These are phyloP conservation scores for Blumeria graminis DNA, from an alignment of 2,329 filamentous ascomycete genomes.

Conservation along the genomic window DNA sequence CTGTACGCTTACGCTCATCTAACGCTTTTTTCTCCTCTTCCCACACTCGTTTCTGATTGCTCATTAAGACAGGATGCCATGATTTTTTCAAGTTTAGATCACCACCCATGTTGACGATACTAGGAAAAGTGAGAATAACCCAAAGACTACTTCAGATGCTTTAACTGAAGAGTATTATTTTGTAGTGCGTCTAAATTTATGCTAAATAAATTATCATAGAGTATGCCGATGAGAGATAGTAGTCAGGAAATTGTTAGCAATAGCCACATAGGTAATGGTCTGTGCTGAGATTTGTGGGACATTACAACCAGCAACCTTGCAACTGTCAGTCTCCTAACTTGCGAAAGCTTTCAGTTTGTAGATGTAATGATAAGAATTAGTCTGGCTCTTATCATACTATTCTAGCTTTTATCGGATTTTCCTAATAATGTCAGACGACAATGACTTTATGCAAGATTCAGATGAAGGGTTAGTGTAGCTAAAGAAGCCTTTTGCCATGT, in stretches of 20 bases:
- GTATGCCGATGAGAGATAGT: not conserved
- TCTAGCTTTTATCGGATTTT: no score
- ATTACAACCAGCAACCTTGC: no score
- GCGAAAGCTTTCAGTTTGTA: no score
- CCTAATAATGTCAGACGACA: slow-evolving; percentile 15
- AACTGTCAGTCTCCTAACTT: no score
- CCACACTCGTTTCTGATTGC: slow-evolving; percentile 79
- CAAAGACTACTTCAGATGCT: not conserved
- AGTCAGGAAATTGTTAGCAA: no score
- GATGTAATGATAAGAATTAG: no score
- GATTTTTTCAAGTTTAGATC: slow-evolving; percentile 89
- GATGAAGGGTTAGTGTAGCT: slow-evolving; percentile 45
- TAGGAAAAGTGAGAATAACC: not conserved
- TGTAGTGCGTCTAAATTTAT: not conserved
- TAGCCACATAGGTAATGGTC: no score
- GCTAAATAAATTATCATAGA: not conserved
- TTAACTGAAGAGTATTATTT: not conserved
- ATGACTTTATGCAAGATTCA: slow-evolving; percentile 81
- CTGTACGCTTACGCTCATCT: slow-evolving; percentile 81
- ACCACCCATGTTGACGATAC: slow-evolving; percentile 49
- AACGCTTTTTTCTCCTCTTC: slow-evolving; percentile 80
- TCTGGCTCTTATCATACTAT: no score
- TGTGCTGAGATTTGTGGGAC: no score
- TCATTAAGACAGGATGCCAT: slow-evolving; percentile 78
- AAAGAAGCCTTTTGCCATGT: slow-evolving; percentile 1